Evolutionary conservation across 345 rosid genomes (phyloP).

Genomic region (Lumnitzera littorea): DNA sequence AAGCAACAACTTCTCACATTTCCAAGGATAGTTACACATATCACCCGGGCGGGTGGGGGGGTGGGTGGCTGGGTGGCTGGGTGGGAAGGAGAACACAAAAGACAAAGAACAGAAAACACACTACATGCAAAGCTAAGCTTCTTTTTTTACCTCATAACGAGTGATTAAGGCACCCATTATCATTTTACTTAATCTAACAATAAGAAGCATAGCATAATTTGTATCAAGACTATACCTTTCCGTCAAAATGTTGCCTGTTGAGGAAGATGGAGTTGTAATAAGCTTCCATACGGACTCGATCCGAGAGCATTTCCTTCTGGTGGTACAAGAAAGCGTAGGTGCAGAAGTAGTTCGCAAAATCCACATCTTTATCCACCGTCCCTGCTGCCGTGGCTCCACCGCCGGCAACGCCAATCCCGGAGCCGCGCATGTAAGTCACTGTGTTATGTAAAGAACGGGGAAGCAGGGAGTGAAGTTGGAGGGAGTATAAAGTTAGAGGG

Average conservation of each 20-base stretch:
- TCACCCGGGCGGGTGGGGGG: no score
- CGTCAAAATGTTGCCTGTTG: conserved; percentile 75
- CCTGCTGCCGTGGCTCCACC: conserved; percentile 17
- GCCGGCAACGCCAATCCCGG: conserved; percentile 24
- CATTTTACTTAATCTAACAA: neutral
- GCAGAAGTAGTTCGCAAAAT: conserved; percentile 86
- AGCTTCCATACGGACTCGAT: conserved; percentile 98
- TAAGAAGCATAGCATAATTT: neutral
- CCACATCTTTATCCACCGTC: conserved; percentile 77
- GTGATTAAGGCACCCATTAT: no score
- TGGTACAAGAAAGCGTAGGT: conserved; percentile 83
- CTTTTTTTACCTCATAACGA: no score
- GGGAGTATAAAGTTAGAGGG: no score
- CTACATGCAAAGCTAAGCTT: no score
- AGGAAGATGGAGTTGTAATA: conserved; percentile 65
- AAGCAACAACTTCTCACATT: no score
- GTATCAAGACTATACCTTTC: conserved; percentile 46
- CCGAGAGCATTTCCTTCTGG: conserved; percentile 98
- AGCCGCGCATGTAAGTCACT: conserved; percentile 40
- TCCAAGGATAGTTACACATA: no score
- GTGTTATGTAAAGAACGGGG: no score
- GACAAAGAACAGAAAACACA: no score
- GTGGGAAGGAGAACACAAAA: no score
- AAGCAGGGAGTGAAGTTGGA: no score
- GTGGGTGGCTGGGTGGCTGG: no score